These are phyloP conservation scores for Papiliotrema laurentii DNA, from an alignment of 1,284 basidiomycete genomes.

Conservation along the genomic window DNA sequence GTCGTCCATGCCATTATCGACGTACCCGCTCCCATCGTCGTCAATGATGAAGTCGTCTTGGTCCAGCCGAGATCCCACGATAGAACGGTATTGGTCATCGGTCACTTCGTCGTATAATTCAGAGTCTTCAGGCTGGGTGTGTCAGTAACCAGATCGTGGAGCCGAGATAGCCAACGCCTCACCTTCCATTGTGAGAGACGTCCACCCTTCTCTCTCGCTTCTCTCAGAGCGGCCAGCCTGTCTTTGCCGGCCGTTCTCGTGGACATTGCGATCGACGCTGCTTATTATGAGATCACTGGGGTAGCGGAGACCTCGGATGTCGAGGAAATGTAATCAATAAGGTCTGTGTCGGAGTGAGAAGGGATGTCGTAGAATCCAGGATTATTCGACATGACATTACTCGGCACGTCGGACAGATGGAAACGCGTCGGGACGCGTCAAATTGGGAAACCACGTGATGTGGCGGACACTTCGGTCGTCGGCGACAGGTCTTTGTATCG, in stretches of 20 bases:
- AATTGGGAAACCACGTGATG: not conserved
- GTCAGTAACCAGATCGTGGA: not conserved
- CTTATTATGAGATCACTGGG: no score
- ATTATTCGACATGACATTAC: no score
- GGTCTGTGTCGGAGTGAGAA: no score
- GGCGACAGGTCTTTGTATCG: no score
- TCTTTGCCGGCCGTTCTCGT: constrained; percentile 8
- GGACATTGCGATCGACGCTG: not conserved
- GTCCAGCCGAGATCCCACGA: constrained; percentile 80
- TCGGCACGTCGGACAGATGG: constrained; percentile 6
- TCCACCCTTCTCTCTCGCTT: constrained; percentile 49
- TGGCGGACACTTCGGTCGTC: not conserved
- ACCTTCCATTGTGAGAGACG: constrained; percentile 52
- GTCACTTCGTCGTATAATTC: constrained; percentile 87
- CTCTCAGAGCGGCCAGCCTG: constrained; percentile 48
- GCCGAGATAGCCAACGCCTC: constrained; percentile 7
- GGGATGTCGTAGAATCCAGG: no score
- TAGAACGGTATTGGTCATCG: constrained; percentile 82
- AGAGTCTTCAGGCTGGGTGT: constrained; percentile 57
- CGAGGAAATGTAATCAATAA: no score
- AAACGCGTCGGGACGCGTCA: not conserved
- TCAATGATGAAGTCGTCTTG: constrained; percentile 93
- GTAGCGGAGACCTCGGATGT: no score
- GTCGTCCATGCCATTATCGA: constrained; percentile 94
- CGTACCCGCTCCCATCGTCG: constrained; percentile 87